Conservation (phyloP, 495 filamentous ascomycete species). For the Trichoderma asperelloides region DNA sequence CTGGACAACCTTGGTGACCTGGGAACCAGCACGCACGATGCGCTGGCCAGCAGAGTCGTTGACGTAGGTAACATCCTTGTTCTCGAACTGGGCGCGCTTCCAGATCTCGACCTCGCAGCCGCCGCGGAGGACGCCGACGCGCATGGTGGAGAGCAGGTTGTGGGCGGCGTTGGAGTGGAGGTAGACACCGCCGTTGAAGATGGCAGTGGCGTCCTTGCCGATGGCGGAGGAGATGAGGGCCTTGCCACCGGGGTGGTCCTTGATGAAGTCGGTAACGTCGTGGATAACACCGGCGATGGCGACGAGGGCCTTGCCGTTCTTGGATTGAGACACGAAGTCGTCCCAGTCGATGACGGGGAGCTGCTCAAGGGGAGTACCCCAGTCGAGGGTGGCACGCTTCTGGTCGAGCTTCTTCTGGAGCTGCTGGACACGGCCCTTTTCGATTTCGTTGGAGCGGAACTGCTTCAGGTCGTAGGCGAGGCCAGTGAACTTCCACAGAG, state of each 20-base stretch:
- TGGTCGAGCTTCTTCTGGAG: conserved; percentile 98
- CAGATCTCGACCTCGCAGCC: conserved; percentile 98
- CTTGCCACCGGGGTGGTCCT: conserved; percentile 94
- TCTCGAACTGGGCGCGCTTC: conserved; percentile 89
- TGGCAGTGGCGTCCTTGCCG: conserved; percentile 95
- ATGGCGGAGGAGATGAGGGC: conserved; percentile 86
- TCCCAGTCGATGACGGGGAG: conserved; percentile 96
- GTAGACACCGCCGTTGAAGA: conserved; percentile 99
- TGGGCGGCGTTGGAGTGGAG: conserved; percentile 96
- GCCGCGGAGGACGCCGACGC: conserved; percentile 91
- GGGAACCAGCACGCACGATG: conserved; percentile 82
- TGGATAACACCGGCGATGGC: conserved; percentile 93
- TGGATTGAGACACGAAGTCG: conserved; percentile 79
- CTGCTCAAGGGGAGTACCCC: conserved; percentile 89
- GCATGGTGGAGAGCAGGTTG: conserved; percentile 93
- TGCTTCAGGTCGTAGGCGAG: conserved; percentile 94
- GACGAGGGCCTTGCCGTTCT: conserved; percentile 70
- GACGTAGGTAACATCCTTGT: conserved; percentile 71
- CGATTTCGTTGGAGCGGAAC: conserved; percentile 96
- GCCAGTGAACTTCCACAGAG: conserved; percentile 85
- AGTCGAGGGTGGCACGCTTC: conserved; percentile 85
- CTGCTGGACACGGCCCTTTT: conserved; percentile 97
- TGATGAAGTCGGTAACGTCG: conserved; percentile 90
- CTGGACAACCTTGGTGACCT: conserved; percentile 75
- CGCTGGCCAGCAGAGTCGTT: conserved; percentile 74